Evolutionary conservation across 768 basidiomycete species (phyloP), one percentile per base, ranked within the genome.

Genomic region (Hygrocybe punicea): DNA sequence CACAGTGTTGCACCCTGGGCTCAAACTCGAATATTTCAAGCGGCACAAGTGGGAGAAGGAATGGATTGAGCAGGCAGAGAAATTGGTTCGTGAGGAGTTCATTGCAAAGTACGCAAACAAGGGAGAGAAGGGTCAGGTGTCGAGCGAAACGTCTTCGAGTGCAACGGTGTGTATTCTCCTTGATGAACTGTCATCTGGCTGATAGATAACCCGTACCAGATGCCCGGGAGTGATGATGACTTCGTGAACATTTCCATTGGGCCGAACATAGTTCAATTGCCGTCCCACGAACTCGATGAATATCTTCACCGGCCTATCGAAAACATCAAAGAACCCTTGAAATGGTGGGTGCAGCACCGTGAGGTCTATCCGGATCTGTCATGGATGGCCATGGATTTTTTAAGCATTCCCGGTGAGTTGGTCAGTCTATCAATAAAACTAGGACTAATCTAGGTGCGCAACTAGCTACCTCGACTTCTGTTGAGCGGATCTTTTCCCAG

Each of bases 311-410:
- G 65, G 0, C 61, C 62, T 16, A 46, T 62, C 24, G 68, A 72
- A 47, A 13, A 56, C 39, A 60, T 66, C 16, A 49, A 33, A 1
- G 58, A 74, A 35, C 25, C 63, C 1, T 52, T 74, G 35, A 16
- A 16, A 8, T 74, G 71, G 73, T 74, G 74, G 73, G 17, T 33
- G 9, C 55, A 67, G 8, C 44, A 53, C 3, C 55, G 56, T 16
- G 4, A 53, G 2, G 52, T 58, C 1, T 75, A 63, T 58, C 72
- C 71, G 2, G 36, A 48, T 5, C 67, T 75, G 0, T 69, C 65
- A 0, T 56, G 63, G 0, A 73, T 76, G 72, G 74, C 68, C 5
- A 46, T 70, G 0, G 67, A 75, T 45, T 73, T 73, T 35, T 58
- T 70, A 1, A 60, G 49, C 8, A 68, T 73, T 37, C 71, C 66